phyloP scores from a whole-genome alignment of 2,329 filamentous ascomycete species.

The Coniochaeta sp. region DNA sequence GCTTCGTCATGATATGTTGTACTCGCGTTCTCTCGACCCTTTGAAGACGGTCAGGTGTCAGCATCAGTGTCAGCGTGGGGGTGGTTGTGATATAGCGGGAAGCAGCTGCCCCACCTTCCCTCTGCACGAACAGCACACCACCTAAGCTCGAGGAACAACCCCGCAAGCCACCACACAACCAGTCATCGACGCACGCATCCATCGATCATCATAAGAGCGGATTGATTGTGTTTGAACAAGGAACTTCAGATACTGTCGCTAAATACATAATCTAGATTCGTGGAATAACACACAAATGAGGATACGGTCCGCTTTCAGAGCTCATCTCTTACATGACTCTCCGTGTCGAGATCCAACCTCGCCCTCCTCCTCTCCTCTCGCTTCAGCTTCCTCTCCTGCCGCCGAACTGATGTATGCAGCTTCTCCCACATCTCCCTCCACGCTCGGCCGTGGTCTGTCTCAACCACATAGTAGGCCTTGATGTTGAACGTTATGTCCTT shows the following conservation, averaged over 20 bases:
- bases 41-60: not conserved
- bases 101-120: not conserved
- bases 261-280: not conserved
- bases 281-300: not conserved
- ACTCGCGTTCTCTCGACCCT: not conserved
- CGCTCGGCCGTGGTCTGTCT: not conserved
- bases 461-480: conserved; percentile 1
- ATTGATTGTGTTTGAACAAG: too few relatives aligned
- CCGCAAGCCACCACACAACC: conserved; percentile 15
- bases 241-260: not conserved
- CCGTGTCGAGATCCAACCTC: not conserved
- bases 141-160: too few relatives aligned
- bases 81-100: not conserved
- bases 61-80: not conserved
- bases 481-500: conserved; percentile 1
- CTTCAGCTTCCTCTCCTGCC: conserved; percentile 1
- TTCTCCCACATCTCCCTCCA: conserved; percentile 4
- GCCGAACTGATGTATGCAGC: not conserved
- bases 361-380: not conserved
- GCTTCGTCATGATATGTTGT: not conserved
- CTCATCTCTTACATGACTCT: not conserved
- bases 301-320: not conserved
- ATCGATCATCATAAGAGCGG: not conserved
- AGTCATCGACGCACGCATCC: not conserved
- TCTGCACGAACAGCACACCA: not conserved